A percentile compares a stretch with the other conserved stretches of the same genome.
phyloP scores from a whole-genome alignment of 768 basidiomycete species.

The Termitomyces sp. region DNA sequence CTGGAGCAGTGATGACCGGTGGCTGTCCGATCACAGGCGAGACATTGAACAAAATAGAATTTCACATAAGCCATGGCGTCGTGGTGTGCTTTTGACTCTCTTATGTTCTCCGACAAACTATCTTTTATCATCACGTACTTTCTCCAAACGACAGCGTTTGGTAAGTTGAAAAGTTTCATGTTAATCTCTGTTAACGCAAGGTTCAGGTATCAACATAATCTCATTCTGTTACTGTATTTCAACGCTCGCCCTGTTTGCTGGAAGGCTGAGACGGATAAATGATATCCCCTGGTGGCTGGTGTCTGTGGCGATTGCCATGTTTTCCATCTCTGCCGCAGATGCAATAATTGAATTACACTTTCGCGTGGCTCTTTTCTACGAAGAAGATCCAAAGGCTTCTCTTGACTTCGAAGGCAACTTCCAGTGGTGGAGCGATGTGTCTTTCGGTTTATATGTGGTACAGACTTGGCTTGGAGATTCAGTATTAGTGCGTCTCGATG shows the following conservation, averaged over 20 bases:
- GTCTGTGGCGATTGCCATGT: slow-evolving; percentile 5
- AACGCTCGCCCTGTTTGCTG: not conserved
- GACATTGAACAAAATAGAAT: not conserved
- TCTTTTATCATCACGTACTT: slow-evolving; percentile 1
- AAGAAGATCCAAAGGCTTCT: slow-evolving; percentile 1
- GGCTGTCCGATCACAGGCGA: slow-evolving; percentile 1
- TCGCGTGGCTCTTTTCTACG: not conserved
- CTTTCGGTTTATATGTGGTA: slow-evolving; percentile 3
- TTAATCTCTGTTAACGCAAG: not conserved
- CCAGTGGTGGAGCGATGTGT: slow-evolving; percentile 10
- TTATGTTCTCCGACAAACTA: slow-evolving; percentile 2
- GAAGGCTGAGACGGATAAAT: not conserved
- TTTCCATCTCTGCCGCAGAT: slow-evolving; percentile 7
- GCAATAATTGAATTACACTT: slow-evolving; percentile 2
- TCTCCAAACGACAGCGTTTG: slow-evolving; percentile 8
- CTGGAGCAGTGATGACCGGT: not conserved
- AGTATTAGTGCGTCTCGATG: slow-evolving; percentile 4
- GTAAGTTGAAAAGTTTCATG: not conserved
- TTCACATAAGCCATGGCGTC: not conserved
- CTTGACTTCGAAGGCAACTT: not conserved
- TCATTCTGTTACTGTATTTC: slow-evolving; percentile 9
- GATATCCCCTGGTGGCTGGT: slow-evolving; percentile 4
- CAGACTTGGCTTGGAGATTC: slow-evolving; percentile 10
- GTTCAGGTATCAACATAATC: slow-evolving; percentile 11
- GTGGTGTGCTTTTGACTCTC: not conserved